Evolutionary conservation across 2,329 filamentous ascomycete genomes (phyloP), one percentile per base, ranked within the genome.

Genomic region (Colletotrichum cereale): DNA sequence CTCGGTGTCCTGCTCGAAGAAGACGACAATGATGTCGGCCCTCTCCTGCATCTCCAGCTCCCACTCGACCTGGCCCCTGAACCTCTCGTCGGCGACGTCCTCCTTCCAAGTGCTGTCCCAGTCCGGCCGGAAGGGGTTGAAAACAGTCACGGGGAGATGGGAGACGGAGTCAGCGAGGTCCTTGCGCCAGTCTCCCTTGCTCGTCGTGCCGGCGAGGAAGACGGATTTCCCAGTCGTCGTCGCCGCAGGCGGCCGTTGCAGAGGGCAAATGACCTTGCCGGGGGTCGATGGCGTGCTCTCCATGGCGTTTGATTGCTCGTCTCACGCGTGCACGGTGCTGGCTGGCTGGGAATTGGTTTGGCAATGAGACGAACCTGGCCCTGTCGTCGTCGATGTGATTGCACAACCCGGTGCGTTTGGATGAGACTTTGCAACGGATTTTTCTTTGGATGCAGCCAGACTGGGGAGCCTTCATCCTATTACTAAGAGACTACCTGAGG

Each of bases 151-250:
- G 5, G 85, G 83, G 0, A 83, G 76, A 1, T 83, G 75, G 0
- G 80, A 76, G 21, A 91, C 81, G 3, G 78, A 77, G 5, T 75
- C 63, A 2, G 77, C 78, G 24, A 92, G 77, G 3, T 75, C 75
- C 6, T 79, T 75, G 52, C 89, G 88, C 89, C 89, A 91, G 26
- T 77, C 75, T 0, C 76, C 80, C 0, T 80, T 81, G 67, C 81
- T 86, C 26, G 89, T 91, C 44, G 84, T 86, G 47, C 90, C 90
- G 0, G 89, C 88, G 8, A 91, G 85, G 78, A 91, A 92, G 71
- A 91, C 73, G 24, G 84, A 79, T 47, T 76, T 77, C 4, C 34
- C 29, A 18, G 5, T 11, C 2, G n/a, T 58, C 12, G 6, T 6
- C 2, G n/a, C 53, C 6, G 64, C 24, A 16, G 36, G 26, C 18